Evolutionary conservation across 805 yeast genomes (phyloP).

Genomic region (Teunomyces funiuensis): DNA sequence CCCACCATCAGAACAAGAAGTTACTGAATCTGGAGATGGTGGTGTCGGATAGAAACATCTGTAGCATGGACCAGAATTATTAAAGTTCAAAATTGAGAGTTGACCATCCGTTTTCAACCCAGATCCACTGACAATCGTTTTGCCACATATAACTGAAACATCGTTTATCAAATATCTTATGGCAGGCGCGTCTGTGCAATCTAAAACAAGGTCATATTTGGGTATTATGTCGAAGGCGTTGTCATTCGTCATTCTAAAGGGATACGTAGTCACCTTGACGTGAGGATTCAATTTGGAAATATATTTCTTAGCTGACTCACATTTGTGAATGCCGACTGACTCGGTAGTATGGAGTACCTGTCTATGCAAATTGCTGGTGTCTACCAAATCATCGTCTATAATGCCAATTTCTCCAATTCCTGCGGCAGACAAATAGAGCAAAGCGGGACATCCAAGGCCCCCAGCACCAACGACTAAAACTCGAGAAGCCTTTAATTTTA

Average conservation of each 20-base stretch:
- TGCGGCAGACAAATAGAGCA: slow-evolving; percentile 80
- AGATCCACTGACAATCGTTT: slow-evolving; percentile 85
- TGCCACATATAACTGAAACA: slow-evolving; percentile 64
- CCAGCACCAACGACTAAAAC: slow-evolving; percentile 93
- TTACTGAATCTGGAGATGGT: slow-evolving; percentile 79
- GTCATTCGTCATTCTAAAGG: slow-evolving; percentile 46
- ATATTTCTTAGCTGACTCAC: slow-evolving; percentile 70
- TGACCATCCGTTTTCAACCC: slow-evolving; percentile 94
- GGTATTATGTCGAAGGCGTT: slow-evolving; percentile 66
- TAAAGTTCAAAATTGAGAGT: slow-evolving; percentile 68
- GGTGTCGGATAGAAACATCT: slow-evolving; percentile 91
- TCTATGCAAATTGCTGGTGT: slow-evolving; percentile 81
- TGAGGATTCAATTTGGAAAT: slow-evolving; percentile 64
- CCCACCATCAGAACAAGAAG: slow-evolving; percentile 91
- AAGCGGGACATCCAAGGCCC: slow-evolving; percentile 92
- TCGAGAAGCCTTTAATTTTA: slow-evolving; percentile 52
- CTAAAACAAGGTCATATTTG: slow-evolving; percentile 76
- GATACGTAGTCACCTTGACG: slow-evolving; percentile 54
- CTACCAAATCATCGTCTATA: slow-evolving; percentile 84
- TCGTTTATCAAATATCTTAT: slow-evolving; percentile 87
- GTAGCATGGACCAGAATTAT: slow-evolving; percentile 80
- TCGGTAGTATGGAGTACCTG: slow-evolving; percentile 77
- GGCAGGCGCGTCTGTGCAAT: slow-evolving; percentile 92
- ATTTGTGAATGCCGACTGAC: slow-evolving; percentile 67
- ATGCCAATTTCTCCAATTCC: slow-evolving; percentile 87